These are phyloP conservation scores for Pisolithus orientalis DNA, from an alignment of 768 basidiomycete genomes.

Conservation along the genomic window DNA sequence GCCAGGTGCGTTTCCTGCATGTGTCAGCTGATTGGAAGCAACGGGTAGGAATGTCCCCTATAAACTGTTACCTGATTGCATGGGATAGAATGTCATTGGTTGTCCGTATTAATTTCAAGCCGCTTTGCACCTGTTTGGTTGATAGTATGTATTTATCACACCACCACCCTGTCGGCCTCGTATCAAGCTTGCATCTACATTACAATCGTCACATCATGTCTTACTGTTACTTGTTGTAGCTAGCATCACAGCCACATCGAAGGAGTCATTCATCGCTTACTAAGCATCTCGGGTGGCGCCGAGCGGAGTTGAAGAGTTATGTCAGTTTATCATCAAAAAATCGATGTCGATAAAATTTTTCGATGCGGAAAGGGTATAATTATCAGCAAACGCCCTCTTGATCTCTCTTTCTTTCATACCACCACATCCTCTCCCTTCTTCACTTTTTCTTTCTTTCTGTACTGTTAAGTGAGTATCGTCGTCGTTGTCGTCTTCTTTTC, in stretches of 20 bases:
- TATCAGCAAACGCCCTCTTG: slow-evolving; percentile 43
- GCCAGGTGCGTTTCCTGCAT: slow-evolving; percentile 27
- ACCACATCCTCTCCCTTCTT: slow-evolving; percentile 28
- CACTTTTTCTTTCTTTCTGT: slow-evolving; percentile 33
- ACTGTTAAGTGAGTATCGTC: slow-evolving; percentile 36
- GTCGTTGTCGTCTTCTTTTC: slow-evolving; percentile 2
- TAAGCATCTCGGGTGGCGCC: slow-evolving; percentile 17
- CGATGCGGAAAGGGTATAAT: slow-evolving; percentile 48
- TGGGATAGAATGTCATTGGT: neutral
- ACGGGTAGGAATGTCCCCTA: slow-evolving; percentile 9
- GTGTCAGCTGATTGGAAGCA: slow-evolving; percentile 18
- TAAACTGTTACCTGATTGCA: slow-evolving; percentile 3
- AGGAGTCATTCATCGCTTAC: slow-evolving; percentile 2
- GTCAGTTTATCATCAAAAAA: slow-evolving; percentile 46
- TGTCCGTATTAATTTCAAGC: neutral
- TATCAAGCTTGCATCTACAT: slow-evolving; percentile 8
- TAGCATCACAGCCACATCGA: neutral
- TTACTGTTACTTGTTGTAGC: slow-evolving; percentile 8
- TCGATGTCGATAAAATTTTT: slow-evolving; percentile 68
- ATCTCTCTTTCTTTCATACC: slow-evolving; percentile 32
- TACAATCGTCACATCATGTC: neutral
- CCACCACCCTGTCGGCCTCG: neutral
- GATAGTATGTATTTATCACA: slow-evolving; percentile 10
- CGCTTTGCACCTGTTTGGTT: neutral
- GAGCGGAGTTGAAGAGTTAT: slow-evolving; percentile 37